Evolutionary conservation across 305 asterid genomes (phyloP), one percentile per base, ranked within the genome.

Genomic region (Rubia peregrina): DNA sequence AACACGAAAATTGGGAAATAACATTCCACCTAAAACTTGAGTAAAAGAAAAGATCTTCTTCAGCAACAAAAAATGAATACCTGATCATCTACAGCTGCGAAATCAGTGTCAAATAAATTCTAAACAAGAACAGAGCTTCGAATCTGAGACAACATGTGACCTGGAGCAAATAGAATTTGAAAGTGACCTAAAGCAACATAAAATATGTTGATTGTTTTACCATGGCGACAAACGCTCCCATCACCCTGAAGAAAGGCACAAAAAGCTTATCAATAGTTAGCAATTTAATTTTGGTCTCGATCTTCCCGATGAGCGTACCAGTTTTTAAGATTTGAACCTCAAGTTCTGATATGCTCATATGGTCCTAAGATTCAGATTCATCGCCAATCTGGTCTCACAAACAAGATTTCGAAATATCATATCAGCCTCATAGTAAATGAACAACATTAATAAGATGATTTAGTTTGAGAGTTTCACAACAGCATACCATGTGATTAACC

Each of bases 171-270:
- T 61, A 55, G 61, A 75, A 81, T 98, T 90, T 85, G 92, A 98
- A 95, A 83, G 83, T 95, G 99, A 61, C 99, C 99, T 64, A 98
- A 95, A 69, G 99, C 99, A 76, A 92, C 90, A 43, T 98, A 95
- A 82, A 95, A 95, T 80, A 95, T 95, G 76, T 95, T 92, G 65
- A 95, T 87, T 43, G 78, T 85, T 82, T 87, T 85, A 74, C 99
- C 97, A 74, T 71, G 92, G 68, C 95, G 96, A 68, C 86, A 89
- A 68, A 83, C 79, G 61, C 70, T 80, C 74, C 80, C 89, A 70
- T 83, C 78, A 74, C 82, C 90, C 99, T 95, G 75, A 65, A 81
- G 62, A 74, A 80, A 76, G 74, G 70, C 56, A 49, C 30, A 71
- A 65, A 66, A 68, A 36, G 40, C 40, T 36, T 48, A 70, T 82